These are phyloP conservation scores for Naganishia albida DNA, from an alignment of 1,284 basidiomycete genomes.

Conservation along the genomic window DNA sequence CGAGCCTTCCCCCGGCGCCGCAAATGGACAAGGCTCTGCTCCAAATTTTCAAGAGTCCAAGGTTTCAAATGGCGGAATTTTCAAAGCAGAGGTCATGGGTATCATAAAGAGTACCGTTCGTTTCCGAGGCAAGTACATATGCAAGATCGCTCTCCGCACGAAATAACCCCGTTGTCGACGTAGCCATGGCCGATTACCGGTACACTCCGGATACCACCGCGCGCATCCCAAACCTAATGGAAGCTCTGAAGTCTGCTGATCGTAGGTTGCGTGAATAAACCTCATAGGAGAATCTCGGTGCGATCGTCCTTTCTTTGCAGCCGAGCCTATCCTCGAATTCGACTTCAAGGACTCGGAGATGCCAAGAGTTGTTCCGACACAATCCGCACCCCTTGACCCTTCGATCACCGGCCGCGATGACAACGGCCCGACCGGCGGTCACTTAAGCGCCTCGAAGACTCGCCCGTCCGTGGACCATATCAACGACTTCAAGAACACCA, in stretches of 20 bases:
- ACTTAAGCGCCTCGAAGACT: not conserved
- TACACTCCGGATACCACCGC: slow-evolving; percentile 73
- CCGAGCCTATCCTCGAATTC: slow-evolving; percentile 70
- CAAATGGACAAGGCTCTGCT: slow-evolving; percentile 31
- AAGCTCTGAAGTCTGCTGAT: slow-evolving; percentile 74
- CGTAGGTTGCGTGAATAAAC: slow-evolving; percentile 57
- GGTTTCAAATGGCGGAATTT: slow-evolving; percentile 64
- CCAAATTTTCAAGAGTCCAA: not conserved
- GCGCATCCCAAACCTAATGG: slow-evolving; percentile 66
- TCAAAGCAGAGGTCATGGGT: slow-evolving; percentile 74
- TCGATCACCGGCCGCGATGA: slow-evolving; percentile 28
- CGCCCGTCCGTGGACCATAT: slow-evolving; percentile 2
- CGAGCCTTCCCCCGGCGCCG: slow-evolving; percentile 2
- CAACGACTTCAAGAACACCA: slow-evolving; percentile 56
- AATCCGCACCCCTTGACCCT: slow-evolving; percentile 36
- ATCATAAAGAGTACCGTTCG: slow-evolving; percentile 76
- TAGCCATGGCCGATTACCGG: slow-evolving; percentile 90
- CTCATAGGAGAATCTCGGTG: not conserved
- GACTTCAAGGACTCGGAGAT: slow-evolving; percentile 66
- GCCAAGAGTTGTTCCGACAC: slow-evolving; percentile 57
- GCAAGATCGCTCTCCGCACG: not conserved
- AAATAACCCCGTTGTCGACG: not conserved
- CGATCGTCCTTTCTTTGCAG: slow-evolving; percentile 52
- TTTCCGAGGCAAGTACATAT: slow-evolving; percentile 71
- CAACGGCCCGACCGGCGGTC: too few relatives aligned